These are phyloP conservation scores for Albifimbria verrucaria DNA, from an alignment of 2,329 filamentous ascomycete genomes.

Conservation along the genomic window DNA sequence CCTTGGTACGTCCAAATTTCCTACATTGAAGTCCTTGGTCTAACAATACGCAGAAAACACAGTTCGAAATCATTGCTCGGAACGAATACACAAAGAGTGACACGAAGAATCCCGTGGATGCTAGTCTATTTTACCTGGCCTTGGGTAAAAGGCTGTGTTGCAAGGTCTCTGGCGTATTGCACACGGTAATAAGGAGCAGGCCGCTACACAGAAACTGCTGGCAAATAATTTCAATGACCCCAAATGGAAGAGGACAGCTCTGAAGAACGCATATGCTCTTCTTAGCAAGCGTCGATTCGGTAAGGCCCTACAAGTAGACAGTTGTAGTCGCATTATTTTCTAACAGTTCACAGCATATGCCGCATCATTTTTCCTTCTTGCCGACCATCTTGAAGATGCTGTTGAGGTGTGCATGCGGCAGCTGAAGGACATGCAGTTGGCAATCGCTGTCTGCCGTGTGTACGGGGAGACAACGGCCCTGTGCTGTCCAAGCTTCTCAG, in stretches of 20 bases:
- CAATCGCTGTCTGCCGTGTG: slow-evolving; percentile 80
- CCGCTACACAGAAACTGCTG: slow-evolving; percentile 72
- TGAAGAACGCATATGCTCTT: slow-evolving; percentile 95
- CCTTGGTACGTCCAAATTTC: slow-evolving; percentile 58
- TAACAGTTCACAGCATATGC: slow-evolving; percentile 71
- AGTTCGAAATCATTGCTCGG: slow-evolving; percentile 87
- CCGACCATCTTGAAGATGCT: slow-evolving; percentile 79
- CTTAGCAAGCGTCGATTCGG: slow-evolving; percentile 87
- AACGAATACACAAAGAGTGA: slow-evolving; percentile 91
- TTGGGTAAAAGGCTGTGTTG: slow-evolving; percentile 86
- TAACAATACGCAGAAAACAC: slow-evolving; percentile 37
- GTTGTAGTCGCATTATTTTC: slow-evolving; percentile 1
- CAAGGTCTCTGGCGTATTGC: slow-evolving; percentile 95
- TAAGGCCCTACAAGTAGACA: slow-evolving; percentile 32
- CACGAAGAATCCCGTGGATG: slow-evolving; percentile 85
- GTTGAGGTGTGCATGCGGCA: slow-evolving; percentile 84
- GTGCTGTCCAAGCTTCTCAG: slow-evolving; percentile 71
- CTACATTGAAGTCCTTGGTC: slow-evolving; percentile 4
- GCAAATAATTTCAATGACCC: slow-evolving; percentile 87
- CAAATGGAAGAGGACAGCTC: slow-evolving; percentile 81
- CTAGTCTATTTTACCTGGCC: slow-evolving; percentile 87
- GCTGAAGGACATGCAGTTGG: slow-evolving; percentile 83
- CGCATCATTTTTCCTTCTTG: slow-evolving; percentile 91
- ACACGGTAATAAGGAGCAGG: slow-evolving; percentile 82
- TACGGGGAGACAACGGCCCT: slow-evolving; percentile 83